Evolutionary conservation across 2,329 filamentous ascomycete genomes (phyloP).

Genomic region (Claviceps africana): DNA sequence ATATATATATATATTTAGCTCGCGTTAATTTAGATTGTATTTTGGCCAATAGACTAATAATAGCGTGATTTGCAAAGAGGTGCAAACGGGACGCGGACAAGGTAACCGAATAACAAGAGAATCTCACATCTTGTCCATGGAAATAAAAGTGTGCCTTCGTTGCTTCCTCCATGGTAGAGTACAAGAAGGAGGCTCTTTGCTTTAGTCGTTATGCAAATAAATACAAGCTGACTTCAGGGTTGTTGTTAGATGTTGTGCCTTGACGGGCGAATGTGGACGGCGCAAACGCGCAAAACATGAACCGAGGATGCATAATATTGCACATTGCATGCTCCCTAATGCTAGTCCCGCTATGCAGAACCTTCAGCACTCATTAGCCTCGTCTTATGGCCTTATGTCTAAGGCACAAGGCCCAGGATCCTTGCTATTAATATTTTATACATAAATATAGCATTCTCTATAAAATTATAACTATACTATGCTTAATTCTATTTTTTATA

Average conservation of each 20-base stretch:
- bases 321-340: no score
- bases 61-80: not conserved
- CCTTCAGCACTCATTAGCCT: no score
- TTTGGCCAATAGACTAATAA: not conserved
- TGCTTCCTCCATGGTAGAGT: slow-evolving; percentile 28
- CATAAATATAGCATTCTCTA: no score
- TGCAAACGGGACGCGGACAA: not conserved
- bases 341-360: no score
- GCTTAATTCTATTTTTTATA: no score
- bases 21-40: not conserved
- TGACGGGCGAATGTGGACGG: not conserved
- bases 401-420: no score
- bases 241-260: not conserved
- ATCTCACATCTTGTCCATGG: slow-evolving; percentile 26
- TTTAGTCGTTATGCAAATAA: no score
- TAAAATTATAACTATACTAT: no score
- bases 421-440: no score
- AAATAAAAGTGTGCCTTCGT: slow-evolving; percentile 35
- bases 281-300: not conserved
- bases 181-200: not conserved
- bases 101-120: not conserved
- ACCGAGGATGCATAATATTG: no score
- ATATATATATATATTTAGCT: not conserved
- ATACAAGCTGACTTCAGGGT: no score
- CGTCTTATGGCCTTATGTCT: no score